These are phyloP conservation scores for Trametes sanguinea DNA, from an alignment of 768 basidiomycete species.

Conservation along the genomic window DNA sequence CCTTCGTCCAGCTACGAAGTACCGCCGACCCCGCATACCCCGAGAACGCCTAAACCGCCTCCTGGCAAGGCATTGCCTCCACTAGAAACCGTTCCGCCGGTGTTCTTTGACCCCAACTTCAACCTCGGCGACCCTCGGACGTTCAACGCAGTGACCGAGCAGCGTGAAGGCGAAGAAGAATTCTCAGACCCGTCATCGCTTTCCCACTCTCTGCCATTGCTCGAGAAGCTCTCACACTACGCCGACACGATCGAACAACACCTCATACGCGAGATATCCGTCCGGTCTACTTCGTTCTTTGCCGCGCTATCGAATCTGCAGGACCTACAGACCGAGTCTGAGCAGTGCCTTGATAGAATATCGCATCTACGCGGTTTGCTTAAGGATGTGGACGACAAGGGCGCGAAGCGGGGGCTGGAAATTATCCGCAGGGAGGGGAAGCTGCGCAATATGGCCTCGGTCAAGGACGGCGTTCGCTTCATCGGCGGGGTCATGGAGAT, in stretches of 20 bases:
- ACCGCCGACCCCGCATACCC: constrained; percentile 23
- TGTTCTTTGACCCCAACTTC: constrained; percentile 82
- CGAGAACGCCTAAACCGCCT: constrained; percentile 34
- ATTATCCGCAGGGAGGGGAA: constrained; percentile 67
- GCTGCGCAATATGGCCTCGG: constrained; percentile 57
- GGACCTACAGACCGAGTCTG: constrained; percentile 87
- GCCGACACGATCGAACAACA: constrained; percentile 95
- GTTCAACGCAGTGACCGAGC: constrained; percentile 75
- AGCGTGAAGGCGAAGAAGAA: constrained; percentile 37
- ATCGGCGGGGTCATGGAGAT: constrained; percentile 78
- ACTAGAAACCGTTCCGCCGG: constrained; percentile 71
- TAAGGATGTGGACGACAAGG: constrained; percentile 71
- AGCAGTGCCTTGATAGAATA: constrained; percentile 78
- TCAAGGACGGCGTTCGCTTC: constrained; percentile 62
- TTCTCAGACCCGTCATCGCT: constrained; percentile 58
- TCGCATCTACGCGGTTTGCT: constrained; percentile 70
- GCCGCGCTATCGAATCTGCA: constrained; percentile 93
- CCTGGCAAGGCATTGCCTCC: constrained; percentile 58
- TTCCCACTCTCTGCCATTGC: constrained; percentile 68
- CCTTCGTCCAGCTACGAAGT: constrained; percentile 21
- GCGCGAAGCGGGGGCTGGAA: constrained; percentile 78
- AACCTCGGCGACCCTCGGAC: constrained; percentile 79
- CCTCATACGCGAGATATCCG: constrained; percentile 87
- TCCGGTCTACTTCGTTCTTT: constrained; percentile 93
- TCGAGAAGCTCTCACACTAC: constrained; percentile 89